phyloP scores from a whole-genome alignment of 257 asterid genomes.

The Solanum chiquidenum region DNA sequence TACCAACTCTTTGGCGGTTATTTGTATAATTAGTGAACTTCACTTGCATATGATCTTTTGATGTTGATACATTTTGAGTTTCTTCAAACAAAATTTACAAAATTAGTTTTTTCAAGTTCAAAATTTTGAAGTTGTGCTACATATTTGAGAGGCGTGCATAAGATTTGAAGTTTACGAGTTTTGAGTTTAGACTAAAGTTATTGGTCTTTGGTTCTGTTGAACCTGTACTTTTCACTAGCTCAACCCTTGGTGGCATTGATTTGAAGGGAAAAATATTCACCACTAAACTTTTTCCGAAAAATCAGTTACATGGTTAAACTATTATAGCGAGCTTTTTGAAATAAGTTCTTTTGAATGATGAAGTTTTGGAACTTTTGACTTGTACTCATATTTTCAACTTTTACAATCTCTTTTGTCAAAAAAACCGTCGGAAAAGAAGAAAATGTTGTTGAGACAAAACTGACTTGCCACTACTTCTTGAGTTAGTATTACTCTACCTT shows the following conservation, averaged over 20 bases:
- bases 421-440: neutral
- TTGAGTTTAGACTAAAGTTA: neutral
- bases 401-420: neutral
- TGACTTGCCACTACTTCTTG: neutral
- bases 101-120: neutral
- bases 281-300: too few species aligned
- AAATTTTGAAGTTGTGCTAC: neutral
- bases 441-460: neutral
- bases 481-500: neutral
- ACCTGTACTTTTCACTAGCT: neutral
- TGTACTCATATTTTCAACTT: neutral
- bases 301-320: too few species aligned
- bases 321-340: rapidly evolving
- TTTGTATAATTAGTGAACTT: neutral
- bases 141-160: neutral
- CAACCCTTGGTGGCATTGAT: neutral
- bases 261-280: neutral
- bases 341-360: neutral
- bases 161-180: neutral
- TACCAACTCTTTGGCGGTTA: neutral
- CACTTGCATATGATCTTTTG: neutral
- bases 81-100: neutral
- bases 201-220: neutral
- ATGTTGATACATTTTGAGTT: neutral
- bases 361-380: neutral